Evolutionary conservation across 1,284 basidiomycete genomes (phyloP).

Genomic region (Heliocybe sulcata): DNA sequence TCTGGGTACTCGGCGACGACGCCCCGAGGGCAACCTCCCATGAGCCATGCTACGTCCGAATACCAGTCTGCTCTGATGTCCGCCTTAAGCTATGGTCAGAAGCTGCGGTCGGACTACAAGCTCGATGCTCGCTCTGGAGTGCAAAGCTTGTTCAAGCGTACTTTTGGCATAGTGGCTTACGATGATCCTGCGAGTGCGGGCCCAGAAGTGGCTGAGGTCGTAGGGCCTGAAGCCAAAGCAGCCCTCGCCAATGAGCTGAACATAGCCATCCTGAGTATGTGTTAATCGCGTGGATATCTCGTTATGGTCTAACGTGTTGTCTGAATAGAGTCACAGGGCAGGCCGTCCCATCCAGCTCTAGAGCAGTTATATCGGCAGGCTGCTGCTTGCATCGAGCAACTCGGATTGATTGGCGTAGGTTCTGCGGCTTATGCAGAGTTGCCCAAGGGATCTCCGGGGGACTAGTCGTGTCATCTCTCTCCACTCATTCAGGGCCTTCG

Average conservation of each 20-base stretch:
- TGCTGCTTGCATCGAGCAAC: conserved; percentile 52
- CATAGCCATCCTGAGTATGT: conserved; percentile 71
- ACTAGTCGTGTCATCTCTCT: background rate
- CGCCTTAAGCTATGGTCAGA: conserved; percentile 66
- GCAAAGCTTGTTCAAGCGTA: conserved; percentile 56
- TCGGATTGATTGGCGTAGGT: conserved; percentile 64
- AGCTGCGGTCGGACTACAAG: conserved; percentile 60
- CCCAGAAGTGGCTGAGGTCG: conserved; percentile 57
- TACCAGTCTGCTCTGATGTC: conserved; percentile 53
- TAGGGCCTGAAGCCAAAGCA: conserved; percentile 56
- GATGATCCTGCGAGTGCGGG: conserved; percentile 62
- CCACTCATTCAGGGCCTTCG: background rate
- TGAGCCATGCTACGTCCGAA: conserved; percentile 22
- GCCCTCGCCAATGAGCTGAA: conserved; percentile 72
- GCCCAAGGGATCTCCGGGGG: conserved; percentile 54
- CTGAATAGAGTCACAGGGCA: conserved; percentile 64
- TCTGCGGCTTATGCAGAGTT: conserved; percentile 77
- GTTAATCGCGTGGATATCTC: conserved; percentile 2
- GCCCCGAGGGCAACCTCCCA: conserved; percentile 5
- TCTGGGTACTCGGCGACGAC: conserved; percentile 10
- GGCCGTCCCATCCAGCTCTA: conserved; percentile 60
- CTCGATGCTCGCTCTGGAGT: conserved; percentile 53
- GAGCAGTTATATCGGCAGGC: conserved; percentile 74
- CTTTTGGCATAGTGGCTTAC: conserved; percentile 74
- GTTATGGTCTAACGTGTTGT: conserved; percentile 6